Base-by-base conservation (phyloP, 2,329 filamentous ascomycete genomes). In the Chrysosporium keratinophilum region DNA sequence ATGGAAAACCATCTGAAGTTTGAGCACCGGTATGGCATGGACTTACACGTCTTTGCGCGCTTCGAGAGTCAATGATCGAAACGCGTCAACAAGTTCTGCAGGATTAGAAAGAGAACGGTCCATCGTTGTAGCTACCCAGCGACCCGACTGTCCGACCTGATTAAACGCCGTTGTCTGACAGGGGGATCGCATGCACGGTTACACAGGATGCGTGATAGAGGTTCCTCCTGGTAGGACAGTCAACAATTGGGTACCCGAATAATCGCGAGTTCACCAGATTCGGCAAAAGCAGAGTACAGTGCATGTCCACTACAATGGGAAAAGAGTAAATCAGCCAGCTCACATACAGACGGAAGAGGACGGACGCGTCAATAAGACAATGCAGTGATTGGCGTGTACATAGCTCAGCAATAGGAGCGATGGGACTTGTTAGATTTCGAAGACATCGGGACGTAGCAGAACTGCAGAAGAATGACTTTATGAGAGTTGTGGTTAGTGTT, bases 31-130 rank as follows among this genome's bases (percentile, higher is more conserved):
- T n/a, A 11, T 43, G 41, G 41, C 10, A 23, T 19, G 15, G 12
- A 12, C 49, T 43, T 51, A 51, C 49, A 43, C 23, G 6, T 51
- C 40, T 51, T 20, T 44, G 10, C 49, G 49, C 23, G 39, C 49
- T 51, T 51, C 33, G 28, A 23, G 12, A 15, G 49, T 34, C 49
- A 51, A 43, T 34, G n/a, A 20, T 35, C 31, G 23, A 23, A 43
- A 43, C 23, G n/a, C 19, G 23, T 51, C 28, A n/a, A 51, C 33
- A 14, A 43, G 20, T 20, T 12, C 14, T 20, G 23, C 49, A 20
- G 49, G 14, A 31, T 23, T n/a, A 1, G 9, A 20, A 4, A 28
- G 15, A 28, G 10, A 19, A 34, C 34, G 37, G 28, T 23, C 17
- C 49, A 51, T 51, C 15, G 35, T 49, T 28, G 35, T 49, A 23